These are phyloP conservation scores for Lentinula edodes DNA, from an alignment of 768 basidiomycete species.

Conservation along the genomic window DNA sequence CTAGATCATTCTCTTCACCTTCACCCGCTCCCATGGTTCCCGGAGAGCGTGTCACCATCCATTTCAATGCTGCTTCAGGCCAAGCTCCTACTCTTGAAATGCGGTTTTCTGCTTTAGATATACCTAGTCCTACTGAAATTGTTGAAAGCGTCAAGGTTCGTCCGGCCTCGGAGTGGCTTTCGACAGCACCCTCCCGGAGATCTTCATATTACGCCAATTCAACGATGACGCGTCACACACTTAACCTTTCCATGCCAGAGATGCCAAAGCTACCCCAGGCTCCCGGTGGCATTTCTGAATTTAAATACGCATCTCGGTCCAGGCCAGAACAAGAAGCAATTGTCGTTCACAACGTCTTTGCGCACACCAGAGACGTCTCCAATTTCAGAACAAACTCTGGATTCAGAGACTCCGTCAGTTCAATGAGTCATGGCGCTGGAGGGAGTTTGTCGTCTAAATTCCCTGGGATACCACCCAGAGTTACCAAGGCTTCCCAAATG, in stretches of 20 bases:
- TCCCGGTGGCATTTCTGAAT: background rate
- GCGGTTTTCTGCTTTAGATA: conserved; percentile 46
- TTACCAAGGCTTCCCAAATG: conserved; percentile 19
- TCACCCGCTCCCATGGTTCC: background rate
- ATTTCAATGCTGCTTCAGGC: conserved; percentile 25
- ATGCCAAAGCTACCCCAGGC: background rate
- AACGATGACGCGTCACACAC: conserved; percentile 2
- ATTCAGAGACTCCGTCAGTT: conserved; percentile 35
- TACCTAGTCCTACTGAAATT: conserved; percentile 30
- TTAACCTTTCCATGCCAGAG: background rate
- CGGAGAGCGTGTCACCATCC: conserved; percentile 46
- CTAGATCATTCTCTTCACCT: conserved; percentile 2
- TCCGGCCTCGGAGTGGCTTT: conserved; percentile 15
- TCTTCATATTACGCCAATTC: conserved; percentile 10
- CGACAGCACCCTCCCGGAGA: background rate
- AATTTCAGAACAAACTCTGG: background rate
- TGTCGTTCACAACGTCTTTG: background rate
- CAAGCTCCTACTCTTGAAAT: conserved; percentile 45
- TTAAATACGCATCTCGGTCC: background rate
- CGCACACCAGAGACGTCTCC: background rate
- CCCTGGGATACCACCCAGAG: conserved; percentile 39
- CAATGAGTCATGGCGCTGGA: conserved; percentile 30
- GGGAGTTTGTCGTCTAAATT: conserved; percentile 50
- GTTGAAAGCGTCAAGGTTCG: conserved; percentile 21
- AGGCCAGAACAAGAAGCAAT: background rate